Conservation (phyloP, 2,329 filamentous ascomycete genomes). For the Ilyonectria destructans region DNA sequence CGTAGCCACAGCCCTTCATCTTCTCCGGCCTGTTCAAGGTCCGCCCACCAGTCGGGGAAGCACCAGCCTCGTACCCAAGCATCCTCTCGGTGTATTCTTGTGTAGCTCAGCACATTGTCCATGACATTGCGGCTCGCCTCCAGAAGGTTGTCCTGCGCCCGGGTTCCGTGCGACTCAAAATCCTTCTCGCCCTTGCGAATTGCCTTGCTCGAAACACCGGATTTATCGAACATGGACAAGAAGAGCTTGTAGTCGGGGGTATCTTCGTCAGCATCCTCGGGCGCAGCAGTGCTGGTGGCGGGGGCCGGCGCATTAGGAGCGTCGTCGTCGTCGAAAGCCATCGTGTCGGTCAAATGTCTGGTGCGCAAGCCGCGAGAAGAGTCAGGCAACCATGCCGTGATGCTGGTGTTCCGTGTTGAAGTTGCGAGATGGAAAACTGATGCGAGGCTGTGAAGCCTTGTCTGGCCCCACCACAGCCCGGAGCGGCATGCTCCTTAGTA, state of each 20-base stretch:
- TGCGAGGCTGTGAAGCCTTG: constrained; percentile 44
- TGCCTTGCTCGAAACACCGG: constrained; percentile 71
- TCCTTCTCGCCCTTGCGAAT: constrained; percentile 97
- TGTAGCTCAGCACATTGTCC: constrained; percentile 87
- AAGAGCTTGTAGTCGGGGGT: constrained; percentile 90
- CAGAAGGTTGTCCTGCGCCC: constrained; percentile 83
- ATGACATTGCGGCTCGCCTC: constrained; percentile 89
- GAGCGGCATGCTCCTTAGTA: neutral
- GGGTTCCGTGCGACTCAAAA: constrained; percentile 93
- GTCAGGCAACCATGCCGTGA: neutral
- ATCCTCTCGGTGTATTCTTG: constrained; percentile 80
- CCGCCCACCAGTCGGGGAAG: constrained; percentile 74
- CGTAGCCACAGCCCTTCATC: constrained; percentile 53
- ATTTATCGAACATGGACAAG: constrained; percentile 67
- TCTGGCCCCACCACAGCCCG: neutral
- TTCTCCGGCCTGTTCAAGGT: constrained; percentile 39
- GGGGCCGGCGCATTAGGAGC: constrained; percentile 49
- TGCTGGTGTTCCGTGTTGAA: constrained; percentile 3
- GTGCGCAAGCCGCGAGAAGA: neutral
- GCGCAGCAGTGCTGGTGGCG: constrained; percentile 42
- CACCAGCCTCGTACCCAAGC: constrained; percentile 81
- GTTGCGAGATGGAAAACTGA: constrained; percentile 36
- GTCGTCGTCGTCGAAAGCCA: constrained; percentile 65
- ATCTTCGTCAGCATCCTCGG: constrained; percentile 81
- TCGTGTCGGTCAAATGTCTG: constrained; percentile 33